Evolutionary conservation across 2,329 filamentous ascomycete genomes (phyloP), one percentile per base, ranked within the genome.

Genomic region (Fusarium kyushuense): DNA sequence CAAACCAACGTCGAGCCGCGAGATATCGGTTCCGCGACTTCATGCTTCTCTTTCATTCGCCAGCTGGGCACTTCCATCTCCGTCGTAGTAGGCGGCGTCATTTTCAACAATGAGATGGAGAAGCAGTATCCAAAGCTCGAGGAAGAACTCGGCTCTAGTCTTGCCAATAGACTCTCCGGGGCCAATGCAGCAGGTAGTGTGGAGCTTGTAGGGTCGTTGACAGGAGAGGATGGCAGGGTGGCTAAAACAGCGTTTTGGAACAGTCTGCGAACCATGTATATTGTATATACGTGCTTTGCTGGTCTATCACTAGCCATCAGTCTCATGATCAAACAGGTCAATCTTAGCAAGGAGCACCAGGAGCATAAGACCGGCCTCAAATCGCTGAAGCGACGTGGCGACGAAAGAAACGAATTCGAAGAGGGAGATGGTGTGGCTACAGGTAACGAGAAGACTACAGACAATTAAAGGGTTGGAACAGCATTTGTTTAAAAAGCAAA

Each of bases 21-120:
- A 29, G 90, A 92, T 69, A 90, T 91, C 46, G 90, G 88, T n/a
- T 86, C 88, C 2, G 89, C 87, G 0, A 92, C 89, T 0, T 85
- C 89, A 1, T 89, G 88, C 2, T 90, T 91, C 67, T 83, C 86
- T 11, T 92, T 92, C 74, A 83, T 89, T 10, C 87, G 91, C 21
- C 90, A 91, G 69, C 80, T 94, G 5, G 89, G 88, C 12, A 92
- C 89, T 0, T 85, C 89, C 4, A 85, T 90, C 21, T 89, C 88
- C 1, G 85, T 93, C 53, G 90, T 93, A 2, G 83, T 94, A 38
- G 92, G 92, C 25, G 89, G 90, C n/a, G 90, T 93, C 45, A 85
- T 94, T 36, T 94, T 94, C 79, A 89, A 93, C 78, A 94, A 94
- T 75, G 81, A 85, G 61, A 92, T 93, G 88, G 79, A 87, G 67